phyloP scores from a whole-genome alignment of 106 monocot species.

The Phalaenopsis aphrodite region DNA sequence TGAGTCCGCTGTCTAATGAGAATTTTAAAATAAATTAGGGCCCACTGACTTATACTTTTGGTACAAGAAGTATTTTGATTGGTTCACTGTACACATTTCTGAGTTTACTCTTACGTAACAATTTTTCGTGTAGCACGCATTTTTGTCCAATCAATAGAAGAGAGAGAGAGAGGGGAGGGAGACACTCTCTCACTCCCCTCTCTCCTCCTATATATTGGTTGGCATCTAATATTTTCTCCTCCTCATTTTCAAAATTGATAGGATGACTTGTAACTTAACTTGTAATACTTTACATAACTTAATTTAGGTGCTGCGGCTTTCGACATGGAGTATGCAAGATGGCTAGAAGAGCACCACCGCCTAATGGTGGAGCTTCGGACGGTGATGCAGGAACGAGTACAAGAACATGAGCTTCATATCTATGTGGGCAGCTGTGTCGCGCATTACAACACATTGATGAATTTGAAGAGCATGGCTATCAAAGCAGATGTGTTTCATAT shows the following conservation, averaged over 20 bases:
- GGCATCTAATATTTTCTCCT: not conserved
- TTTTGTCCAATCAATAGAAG: too few species aligned
- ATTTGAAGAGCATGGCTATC: constrained; percentile 30
- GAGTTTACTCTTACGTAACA: too few species aligned
- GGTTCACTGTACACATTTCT: too few species aligned
- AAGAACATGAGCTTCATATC: constrained; percentile 47
- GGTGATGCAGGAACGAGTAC: constrained; percentile 41
- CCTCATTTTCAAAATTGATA: not conserved
- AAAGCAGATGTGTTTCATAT: constrained; percentile 68
- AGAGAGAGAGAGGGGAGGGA: too few species aligned
- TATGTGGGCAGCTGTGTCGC: constrained; percentile 41
- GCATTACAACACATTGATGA: constrained; percentile 49
- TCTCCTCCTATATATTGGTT: too few species aligned
- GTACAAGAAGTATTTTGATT: too few species aligned
- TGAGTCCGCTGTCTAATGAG: too few species aligned
- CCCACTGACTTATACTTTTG: too few species aligned
- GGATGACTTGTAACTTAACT: not conserved
- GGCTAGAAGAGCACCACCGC: constrained; percentile 43
- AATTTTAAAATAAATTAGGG: too few species aligned
- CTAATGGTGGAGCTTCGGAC: constrained; percentile 31
- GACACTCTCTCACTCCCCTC: too few species aligned
- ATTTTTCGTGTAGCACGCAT: too few species aligned
- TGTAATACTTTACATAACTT: not conserved
- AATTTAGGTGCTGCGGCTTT: constrained; percentile 30
- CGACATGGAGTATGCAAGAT: constrained; percentile 45